phyloP scores from a whole-genome alignment of 225 moss, liverwort and hornwort species.

The Straminergon stramineum region DNA sequence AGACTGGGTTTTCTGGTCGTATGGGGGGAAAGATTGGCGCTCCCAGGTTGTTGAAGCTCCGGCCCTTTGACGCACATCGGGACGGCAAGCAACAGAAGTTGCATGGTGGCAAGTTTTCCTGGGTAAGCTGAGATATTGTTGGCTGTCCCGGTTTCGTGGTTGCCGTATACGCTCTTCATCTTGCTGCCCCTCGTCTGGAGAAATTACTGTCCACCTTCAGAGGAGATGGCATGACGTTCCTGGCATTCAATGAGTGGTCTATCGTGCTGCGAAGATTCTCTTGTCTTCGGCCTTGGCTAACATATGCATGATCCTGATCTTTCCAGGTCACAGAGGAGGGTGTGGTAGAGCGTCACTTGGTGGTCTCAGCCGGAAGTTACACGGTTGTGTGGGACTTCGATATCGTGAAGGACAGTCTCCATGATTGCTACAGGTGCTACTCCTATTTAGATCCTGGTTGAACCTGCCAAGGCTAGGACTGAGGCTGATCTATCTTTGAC shows the following conservation, averaged over 20 bases:
- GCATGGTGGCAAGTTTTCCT: constrained; percentile 88
- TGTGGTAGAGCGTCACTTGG: constrained; percentile 41
- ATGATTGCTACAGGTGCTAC: constrained; percentile 39
- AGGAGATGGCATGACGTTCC: background rate
- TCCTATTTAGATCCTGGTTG: background rate
- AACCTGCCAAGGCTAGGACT: background rate
- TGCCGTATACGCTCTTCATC: background rate
- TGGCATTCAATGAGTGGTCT: background rate
- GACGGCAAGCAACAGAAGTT: constrained; percentile 63
- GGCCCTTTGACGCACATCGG: constrained; percentile 62
- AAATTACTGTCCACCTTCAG: background rate
- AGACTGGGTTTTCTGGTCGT: constrained; percentile 77
- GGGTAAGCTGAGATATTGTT: constrained; percentile 28
- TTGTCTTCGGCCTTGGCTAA: background rate
- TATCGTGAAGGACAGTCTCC: constrained; percentile 34
- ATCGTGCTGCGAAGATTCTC: background rate
- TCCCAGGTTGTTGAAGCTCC: constrained; percentile 82
- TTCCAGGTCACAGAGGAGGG: constrained; percentile 54
- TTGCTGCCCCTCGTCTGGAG: background rate
- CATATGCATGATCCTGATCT: background rate
- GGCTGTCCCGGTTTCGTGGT: background rate
- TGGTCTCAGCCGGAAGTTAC: constrained; percentile 38
- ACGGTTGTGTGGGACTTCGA: constrained; percentile 51
- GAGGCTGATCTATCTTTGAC: background rate
- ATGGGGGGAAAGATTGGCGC: constrained; percentile 75